Evolutionary conservation across 768 basidiomycete genomes (phyloP).

Genomic region (Pleurotus salmoneostramineus): DNA sequence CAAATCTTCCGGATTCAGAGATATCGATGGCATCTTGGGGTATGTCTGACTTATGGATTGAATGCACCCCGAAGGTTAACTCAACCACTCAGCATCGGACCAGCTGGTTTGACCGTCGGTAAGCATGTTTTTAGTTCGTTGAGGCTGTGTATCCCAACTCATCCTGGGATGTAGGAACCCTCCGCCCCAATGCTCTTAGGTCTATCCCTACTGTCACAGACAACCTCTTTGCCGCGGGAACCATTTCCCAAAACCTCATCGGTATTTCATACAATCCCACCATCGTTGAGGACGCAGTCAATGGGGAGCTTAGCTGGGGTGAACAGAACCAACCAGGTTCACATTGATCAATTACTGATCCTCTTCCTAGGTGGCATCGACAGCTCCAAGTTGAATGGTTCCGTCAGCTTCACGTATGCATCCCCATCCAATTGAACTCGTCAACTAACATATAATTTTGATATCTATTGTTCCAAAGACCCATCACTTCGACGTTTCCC

Average conservation of each 20-base stretch:
- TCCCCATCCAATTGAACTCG: too few relatives aligned
- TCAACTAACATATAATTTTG: too few relatives aligned
- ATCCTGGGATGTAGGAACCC: conserved; percentile 26
- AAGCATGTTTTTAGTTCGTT: conserved; percentile 12
- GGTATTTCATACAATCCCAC: conserved; percentile 52
- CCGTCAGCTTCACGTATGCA: conserved; percentile 38
- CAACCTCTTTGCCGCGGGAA: conserved; percentile 42
- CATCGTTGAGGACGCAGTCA: conserved; percentile 24
- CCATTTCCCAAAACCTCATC: conserved; percentile 33
- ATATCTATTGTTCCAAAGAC: too few relatives aligned
- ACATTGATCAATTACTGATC: conserved; percentile 15
- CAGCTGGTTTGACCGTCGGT: conserved; percentile 47
- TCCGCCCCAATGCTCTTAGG: conserved; percentile 21
- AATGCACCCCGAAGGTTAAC: not conserved
- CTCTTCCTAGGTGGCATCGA: conserved; percentile 38
- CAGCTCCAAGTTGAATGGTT: conserved; percentile 36
- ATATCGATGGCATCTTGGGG: conserved; percentile 66
- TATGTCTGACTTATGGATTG: conserved; percentile 23
- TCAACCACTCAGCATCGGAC: conserved; percentile 56
- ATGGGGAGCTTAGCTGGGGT: conserved; percentile 57
- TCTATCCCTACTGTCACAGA: conserved; percentile 55
- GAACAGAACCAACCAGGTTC: conserved; percentile 18
- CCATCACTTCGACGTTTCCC: conserved; percentile 43
- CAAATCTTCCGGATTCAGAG: conserved; percentile 36
- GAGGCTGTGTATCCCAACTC: not conserved